Percentiles rank a stretch among this genome's conserved stretches.
Evolutionary conservation across 441 rosid species (phyloP).

Genomic region (Viola pubescens): DNA sequence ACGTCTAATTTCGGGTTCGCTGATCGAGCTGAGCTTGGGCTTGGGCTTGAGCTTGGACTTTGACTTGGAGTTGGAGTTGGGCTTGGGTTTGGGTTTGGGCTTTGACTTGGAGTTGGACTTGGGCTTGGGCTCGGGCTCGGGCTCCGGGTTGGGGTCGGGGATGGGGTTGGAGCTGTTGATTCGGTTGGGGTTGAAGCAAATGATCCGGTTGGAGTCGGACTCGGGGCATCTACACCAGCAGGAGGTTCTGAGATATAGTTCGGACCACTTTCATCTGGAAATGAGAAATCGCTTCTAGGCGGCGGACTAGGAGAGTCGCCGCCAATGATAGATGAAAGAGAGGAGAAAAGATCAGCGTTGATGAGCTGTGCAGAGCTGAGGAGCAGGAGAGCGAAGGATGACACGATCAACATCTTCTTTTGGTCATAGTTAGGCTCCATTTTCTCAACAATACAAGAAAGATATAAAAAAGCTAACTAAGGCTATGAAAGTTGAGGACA

Average conservation of each 20-base stretch:
- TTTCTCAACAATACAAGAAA: too few species aligned
- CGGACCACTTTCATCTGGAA: too few species aligned
- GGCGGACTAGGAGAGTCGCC: too few species aligned
- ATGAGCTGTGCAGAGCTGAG: constrained; percentile 14
- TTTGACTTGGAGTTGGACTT: not conserved
- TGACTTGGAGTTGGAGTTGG: constrained; percentile 1
- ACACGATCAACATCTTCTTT: constrained; percentile 6
- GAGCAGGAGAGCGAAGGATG: constrained; percentile 9
- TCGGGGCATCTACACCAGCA: not conserved
- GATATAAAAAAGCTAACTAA: too few species aligned
- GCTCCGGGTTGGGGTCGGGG: not conserved
- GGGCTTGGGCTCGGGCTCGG: not conserved
- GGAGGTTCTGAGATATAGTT: not conserved
- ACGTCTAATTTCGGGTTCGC: not conserved
- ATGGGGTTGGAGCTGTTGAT: not conserved
- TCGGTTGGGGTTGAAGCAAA: not conserved
- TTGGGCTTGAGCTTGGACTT: not conserved
- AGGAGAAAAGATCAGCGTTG: not conserved
- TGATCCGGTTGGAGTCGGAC: not conserved
- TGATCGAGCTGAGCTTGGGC: not conserved
- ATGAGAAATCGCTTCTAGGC: too few species aligned
- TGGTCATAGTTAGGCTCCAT: not conserved
- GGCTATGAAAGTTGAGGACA: too few species aligned
- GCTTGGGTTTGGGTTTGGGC: not conserved
- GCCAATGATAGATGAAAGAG: too few species aligned